Percentiles rank a stretch among this genome's conserved stretches.
Conservation (phyloP, 805 yeast species). For the Kuraishia hungarica region DNA sequence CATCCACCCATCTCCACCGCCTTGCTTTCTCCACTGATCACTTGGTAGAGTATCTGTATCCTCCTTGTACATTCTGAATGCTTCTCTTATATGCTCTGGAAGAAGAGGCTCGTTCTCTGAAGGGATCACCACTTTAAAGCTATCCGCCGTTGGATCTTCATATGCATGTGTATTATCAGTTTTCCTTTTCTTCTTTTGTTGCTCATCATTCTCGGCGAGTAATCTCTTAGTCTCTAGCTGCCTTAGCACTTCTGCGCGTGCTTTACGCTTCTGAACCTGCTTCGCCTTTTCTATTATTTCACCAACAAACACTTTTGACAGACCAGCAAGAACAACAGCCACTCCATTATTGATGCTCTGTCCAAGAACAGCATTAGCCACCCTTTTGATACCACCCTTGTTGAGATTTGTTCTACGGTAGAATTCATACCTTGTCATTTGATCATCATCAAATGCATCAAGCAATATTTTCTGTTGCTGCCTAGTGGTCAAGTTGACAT, state of each 20-base stretch:
- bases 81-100: conserved; percentile 84
- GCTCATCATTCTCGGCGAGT: conserved; percentile 18
- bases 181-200: conserved; percentile 28
- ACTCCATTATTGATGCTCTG: conserved; percentile 76
- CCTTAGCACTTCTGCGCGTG: conserved; percentile 26
- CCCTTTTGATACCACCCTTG: conserved; percentile 68
- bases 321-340: conserved; percentile 75
- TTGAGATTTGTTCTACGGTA: conserved; percentile 72
- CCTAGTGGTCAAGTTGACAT: conserved; percentile 33
- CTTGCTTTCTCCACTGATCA: conserved; percentile 64
- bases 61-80: conserved; percentile 67
- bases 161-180: not conserved
- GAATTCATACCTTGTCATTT: conserved; percentile 80
- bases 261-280: conserved; percentile 53
- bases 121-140: conserved; percentile 10
- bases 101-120: conserved; percentile 46
- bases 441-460: conserved; percentile 69
- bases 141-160: not conserved
- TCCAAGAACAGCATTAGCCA: conserved; percentile 70
- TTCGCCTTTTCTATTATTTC: conserved; percentile 80
- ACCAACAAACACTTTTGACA: conserved; percentile 84
- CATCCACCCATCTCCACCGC: conserved; percentile 62
- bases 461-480: conserved; percentile 57
- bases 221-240: not conserved
- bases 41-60: conserved; percentile 57